A percentile compares a stretch with the other conserved stretches of the same genome.
Evolutionary conservation across 306 rosid genomes (phyloP).

Genomic region (Acacia confusa): DNA sequence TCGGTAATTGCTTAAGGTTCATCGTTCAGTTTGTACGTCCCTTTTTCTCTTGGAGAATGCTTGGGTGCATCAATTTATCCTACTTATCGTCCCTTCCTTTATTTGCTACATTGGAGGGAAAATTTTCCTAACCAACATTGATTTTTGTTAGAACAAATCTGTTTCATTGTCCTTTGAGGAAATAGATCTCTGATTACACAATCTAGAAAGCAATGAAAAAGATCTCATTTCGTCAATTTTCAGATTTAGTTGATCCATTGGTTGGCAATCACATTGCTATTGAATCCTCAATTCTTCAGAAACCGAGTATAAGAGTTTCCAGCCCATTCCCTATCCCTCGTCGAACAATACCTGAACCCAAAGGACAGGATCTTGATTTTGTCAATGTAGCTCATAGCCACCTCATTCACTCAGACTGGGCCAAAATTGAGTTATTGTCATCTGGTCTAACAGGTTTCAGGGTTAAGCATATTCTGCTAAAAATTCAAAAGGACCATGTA

Average conservation of each 20-base stretch:
- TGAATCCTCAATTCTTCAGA: constrained; percentile 27
- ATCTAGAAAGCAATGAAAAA: constrained; percentile 10
- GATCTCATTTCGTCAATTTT: constrained; percentile 43
- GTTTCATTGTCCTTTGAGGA: neutral
- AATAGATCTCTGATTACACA: neutral
- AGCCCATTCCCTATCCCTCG: constrained; percentile 64
- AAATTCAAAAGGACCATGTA: constrained; percentile 62
- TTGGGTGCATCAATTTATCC: neutral
- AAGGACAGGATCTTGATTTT: constrained; percentile 80
- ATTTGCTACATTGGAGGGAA: neutral
- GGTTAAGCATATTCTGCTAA: constrained; percentile 61
- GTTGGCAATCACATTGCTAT: constrained; percentile 23
- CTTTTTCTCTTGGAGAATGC: neutral
- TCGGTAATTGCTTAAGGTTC: neutral
- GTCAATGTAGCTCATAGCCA: constrained; percentile 71
- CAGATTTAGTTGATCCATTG: constrained; percentile 32
- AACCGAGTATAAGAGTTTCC: constrained; percentile 24
- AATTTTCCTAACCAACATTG: neutral
- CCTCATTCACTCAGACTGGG: constrained; percentile 77
- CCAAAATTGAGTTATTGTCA: constrained; percentile 52
- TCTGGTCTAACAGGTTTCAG: constrained; percentile 57
- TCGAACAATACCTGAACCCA: constrained; percentile 60
- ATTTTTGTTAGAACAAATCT: neutral
- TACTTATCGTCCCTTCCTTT: neutral
- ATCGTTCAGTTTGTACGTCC: neutral